phyloP scores from a whole-genome alignment of 169 alveolate genomes.

The Plasmodium adleri region DNA sequence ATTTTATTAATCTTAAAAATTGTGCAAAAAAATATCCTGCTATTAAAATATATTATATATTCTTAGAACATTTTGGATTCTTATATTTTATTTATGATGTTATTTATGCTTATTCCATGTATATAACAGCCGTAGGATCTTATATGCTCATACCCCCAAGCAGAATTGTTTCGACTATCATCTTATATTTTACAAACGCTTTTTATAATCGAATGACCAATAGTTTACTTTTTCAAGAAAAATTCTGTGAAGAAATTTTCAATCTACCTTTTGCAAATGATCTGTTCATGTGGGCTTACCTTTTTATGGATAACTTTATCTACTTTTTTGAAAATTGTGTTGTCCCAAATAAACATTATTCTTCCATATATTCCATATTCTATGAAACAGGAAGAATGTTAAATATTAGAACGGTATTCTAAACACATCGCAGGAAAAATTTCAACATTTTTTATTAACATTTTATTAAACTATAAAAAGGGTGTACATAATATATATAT shows the following conservation, averaged over 20 bases:
- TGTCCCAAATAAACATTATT: slow-evolving; percentile 51
- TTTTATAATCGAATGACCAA: slow-evolving; percentile 70
- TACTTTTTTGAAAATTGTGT: slow-evolving; percentile 61
- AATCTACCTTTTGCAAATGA: slow-evolving; percentile 66
- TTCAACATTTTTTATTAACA: not conserved
- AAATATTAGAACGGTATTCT: slow-evolving; percentile 57
- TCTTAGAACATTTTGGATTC: slow-evolving; percentile 61
- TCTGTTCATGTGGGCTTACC: slow-evolving; percentile 71
- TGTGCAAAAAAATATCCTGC: slow-evolving; percentile 72
- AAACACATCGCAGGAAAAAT: not conserved
- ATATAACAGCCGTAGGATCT: slow-evolving; percentile 61
- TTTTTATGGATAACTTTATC: slow-evolving; percentile 54
- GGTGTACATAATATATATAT: slow-evolving; percentile 12
- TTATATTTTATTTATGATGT: slow-evolving; percentile 51
- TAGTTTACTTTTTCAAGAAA: slow-evolving; percentile 60
- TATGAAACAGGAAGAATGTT: slow-evolving; percentile 70
- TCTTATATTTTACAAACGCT: slow-evolving; percentile 57
- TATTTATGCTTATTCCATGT: slow-evolving; percentile 68
- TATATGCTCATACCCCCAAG: slow-evolving; percentile 61
- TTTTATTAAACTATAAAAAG: not conserved
- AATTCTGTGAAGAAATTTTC: slow-evolving; percentile 59
- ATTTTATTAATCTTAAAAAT: slow-evolving; percentile 61
- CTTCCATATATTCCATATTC: slow-evolving; percentile 67
- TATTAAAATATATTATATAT: slow-evolving; percentile 57
- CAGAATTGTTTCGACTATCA: slow-evolving; percentile 59